A percentile compares a stretch with the other conserved stretches of the same genome.
These are phyloP conservation scores for Eucalyptus globulus DNA, from an alignment of 345 rosid species.

Conservation along the genomic window DNA sequence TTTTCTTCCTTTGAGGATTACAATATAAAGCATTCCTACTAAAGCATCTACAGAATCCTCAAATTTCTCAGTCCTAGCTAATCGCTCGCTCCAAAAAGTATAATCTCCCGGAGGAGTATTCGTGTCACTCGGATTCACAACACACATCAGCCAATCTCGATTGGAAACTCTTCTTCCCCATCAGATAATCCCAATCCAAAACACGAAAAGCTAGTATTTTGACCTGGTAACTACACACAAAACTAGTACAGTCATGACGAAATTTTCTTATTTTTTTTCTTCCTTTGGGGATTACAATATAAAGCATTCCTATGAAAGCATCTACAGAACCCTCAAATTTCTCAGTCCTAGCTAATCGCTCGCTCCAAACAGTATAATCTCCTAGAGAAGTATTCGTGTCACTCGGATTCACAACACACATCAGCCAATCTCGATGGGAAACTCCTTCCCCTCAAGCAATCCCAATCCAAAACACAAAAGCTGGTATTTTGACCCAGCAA, in stretches of 20 bases:
- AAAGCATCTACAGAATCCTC: background rate
- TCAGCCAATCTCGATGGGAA: background rate
- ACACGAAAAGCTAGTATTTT: background rate
- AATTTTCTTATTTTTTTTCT: background rate
- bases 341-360: too few species aligned
- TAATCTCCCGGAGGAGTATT: too few species aligned
- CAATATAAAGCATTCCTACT: background rate
- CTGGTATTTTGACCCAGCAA: background rate
- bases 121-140: background rate
- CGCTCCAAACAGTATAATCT: too few species aligned
- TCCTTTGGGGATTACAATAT: background rate
- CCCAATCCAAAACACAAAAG: background rate
- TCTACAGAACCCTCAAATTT: background rate
- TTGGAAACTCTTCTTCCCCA: background rate
- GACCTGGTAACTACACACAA: background rate
- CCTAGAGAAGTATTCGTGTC: too few species aligned
- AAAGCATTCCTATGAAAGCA: background rate
- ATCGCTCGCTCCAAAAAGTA: too few species aligned
- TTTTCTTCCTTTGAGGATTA: background rate
- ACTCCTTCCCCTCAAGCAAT: background rate
- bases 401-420: background rate
- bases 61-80: too few species aligned
- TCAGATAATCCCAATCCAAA: background rate
- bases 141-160: background rate
- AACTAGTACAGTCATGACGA: background rate